Percentiles rank a stretch among this genome's conserved stretches.
Evolutionary conservation across 495 filamentous ascomycete species (phyloP).

Genomic region (Podospora conica): DNA sequence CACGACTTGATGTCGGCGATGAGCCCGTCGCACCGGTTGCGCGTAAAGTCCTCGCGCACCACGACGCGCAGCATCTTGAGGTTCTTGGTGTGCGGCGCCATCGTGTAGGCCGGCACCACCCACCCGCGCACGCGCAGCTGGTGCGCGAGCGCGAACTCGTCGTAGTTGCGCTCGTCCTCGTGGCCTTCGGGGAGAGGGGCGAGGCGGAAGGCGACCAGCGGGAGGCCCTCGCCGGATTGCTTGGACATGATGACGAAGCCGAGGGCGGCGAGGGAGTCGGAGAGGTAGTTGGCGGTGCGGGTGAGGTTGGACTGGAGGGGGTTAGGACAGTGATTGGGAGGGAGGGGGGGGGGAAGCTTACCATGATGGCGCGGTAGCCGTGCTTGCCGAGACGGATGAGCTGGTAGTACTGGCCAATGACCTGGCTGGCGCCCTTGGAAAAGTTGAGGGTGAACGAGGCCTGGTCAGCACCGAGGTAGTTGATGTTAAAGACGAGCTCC

Average conservation of each 20-base stretch:
- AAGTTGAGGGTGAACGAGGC: slow-evolving; percentile 98
- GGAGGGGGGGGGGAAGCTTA: not conserved
- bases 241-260: slow-evolving; percentile 85
- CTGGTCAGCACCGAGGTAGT: slow-evolving; percentile 91
- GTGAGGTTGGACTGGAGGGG: slow-evolving; percentile 56
- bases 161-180: slow-evolving; percentile 54
- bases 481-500: slow-evolving; percentile 96
- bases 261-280: slow-evolving; percentile 57
- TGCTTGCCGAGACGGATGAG: slow-evolving; percentile 86
- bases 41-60: slow-evolving; percentile 80
- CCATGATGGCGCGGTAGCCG: slow-evolving; percentile 82
- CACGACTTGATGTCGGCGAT: slow-evolving; percentile 68
- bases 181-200: slow-evolving; percentile 33
- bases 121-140: slow-evolving; percentile 76
- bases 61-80: slow-evolving; percentile 86
- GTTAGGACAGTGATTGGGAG: not conserved
- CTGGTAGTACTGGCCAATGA: slow-evolving; percentile 96
- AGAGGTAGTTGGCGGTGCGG: slow-evolving; percentile 74
- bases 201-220: slow-evolving; percentile 80
- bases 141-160: slow-evolving; percentile 79
- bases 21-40: slow-evolving; percentile 65
- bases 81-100: slow-evolving; percentile 74
- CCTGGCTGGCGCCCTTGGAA: slow-evolving; percentile 83
- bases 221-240: slow-evolving; percentile 64
- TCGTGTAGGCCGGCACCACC: slow-evolving; percentile 91